Evolutionary conservation across 2,329 filamentous ascomycete species (phyloP).

Genomic region (Hypomyces perniciosus): DNA sequence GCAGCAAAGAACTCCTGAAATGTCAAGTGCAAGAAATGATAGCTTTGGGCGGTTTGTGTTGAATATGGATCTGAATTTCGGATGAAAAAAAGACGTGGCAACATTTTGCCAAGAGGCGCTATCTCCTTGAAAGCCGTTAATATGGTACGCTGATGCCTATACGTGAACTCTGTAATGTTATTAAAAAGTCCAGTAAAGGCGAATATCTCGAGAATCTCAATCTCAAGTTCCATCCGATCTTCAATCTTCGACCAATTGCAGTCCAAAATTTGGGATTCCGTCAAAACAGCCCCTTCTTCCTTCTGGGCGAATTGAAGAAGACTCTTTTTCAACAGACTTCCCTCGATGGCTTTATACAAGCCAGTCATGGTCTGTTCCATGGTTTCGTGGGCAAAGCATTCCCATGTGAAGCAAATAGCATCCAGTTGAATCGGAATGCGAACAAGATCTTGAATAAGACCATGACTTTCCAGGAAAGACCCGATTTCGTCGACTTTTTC

Average conservation of each 20-base stretch:
- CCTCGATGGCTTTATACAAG: conserved; percentile 1
- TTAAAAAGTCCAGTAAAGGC: no score
- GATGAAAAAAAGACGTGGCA: neutral
- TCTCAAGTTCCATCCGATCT: no score
- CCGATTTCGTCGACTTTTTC: conserved; percentile 19
- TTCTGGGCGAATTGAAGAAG: neutral
- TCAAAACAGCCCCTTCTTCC: neutral
- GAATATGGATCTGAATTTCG: neutral
- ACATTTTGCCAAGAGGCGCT: neutral
- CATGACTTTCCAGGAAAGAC: conserved; percentile 27
- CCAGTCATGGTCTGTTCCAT: conserved; percentile 2
- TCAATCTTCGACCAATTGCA: no score
- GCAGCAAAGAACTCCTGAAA: conserved; percentile 1
- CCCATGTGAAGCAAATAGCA: conserved; percentile 1
- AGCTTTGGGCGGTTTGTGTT: neutral
- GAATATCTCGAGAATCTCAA: no score
- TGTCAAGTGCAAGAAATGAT: neutral
- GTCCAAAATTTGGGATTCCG: neutral
- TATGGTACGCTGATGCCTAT: no score
- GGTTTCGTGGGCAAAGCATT: neutral
- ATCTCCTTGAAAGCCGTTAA: no score
- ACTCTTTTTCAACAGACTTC: neutral
- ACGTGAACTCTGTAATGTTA: no score
- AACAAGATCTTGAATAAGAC: conserved; percentile 27
- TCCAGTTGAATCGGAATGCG: conserved; percentile 3